Evolutionary conservation across 371 early-diverging fungal species (phyloP).

Genomic region (Parasitella parasitica): DNA sequence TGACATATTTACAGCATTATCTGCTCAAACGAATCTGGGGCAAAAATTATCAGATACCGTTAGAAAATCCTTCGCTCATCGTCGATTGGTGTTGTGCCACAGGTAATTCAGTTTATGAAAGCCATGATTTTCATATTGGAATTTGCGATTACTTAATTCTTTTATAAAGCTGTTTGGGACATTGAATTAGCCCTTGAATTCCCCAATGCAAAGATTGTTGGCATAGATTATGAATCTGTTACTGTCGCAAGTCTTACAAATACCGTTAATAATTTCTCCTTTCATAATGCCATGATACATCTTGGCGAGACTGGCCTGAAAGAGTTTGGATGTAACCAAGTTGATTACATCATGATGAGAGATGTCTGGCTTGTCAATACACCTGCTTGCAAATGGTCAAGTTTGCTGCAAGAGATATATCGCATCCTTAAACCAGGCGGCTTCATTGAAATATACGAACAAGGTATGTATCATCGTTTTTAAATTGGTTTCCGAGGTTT

Average conservation of each 20-base stretch:
- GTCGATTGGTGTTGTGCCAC: slow-evolving; percentile 43
- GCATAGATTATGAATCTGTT: slow-evolving; percentile 26
- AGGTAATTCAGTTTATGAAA: slow-evolving; percentile 18
- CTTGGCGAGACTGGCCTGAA: slow-evolving; percentile 29
- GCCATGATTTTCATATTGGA: not conserved
- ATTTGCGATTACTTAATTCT: no score
- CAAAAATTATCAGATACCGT: slow-evolving; percentile 22
- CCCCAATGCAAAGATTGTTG: slow-evolving; percentile 30
- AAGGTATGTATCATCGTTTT: slow-evolving; percentile 1
- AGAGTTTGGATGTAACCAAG: slow-evolving; percentile 16
- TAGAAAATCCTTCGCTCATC: slow-evolving; percentile 30
- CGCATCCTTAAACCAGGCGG: slow-evolving; percentile 36
- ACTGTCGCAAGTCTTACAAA: slow-evolving; percentile 10
- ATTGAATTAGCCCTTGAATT: slow-evolving; percentile 40
- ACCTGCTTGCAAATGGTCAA: slow-evolving; percentile 27
- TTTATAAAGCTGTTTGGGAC: slow-evolving; percentile 27
- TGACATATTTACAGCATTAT: slow-evolving; percentile 29
- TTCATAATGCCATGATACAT: slow-evolving; percentile 20
- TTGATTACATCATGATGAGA: slow-evolving; percentile 35
- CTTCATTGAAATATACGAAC: slow-evolving; percentile 21
- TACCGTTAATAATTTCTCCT: slow-evolving; percentile 20
- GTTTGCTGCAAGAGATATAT: slow-evolving; percentile 24
- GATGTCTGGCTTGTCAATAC: slow-evolving; percentile 32
- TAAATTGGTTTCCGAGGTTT: not conserved
- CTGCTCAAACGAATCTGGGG: slow-evolving; percentile 31